Conservation (phyloP, 2,329 filamentous ascomycete genomes). For the Fusarium circinatum region DNA sequence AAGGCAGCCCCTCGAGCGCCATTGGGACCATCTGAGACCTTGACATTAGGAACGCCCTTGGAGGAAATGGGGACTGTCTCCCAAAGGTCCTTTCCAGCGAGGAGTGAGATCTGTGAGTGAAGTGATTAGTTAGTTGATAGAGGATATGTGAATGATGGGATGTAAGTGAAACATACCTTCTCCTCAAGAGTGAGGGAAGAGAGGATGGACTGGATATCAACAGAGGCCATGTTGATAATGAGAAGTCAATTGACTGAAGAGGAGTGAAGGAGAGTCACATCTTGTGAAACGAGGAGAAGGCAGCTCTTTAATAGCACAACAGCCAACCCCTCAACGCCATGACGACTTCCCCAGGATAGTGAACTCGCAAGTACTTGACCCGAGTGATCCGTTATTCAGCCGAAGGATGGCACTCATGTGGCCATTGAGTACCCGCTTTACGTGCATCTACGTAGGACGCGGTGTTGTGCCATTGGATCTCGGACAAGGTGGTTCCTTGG, state of each 20-base stretch:
- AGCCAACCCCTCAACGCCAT: constrained; percentile 18
- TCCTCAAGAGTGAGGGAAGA: constrained; percentile 47
- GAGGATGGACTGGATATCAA: constrained; percentile 43
- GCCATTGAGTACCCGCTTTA: constrained; percentile 35
- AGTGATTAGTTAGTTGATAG: not conserved
- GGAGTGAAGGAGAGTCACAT: constrained; percentile 14
- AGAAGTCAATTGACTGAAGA: constrained; percentile 11
- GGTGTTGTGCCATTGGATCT: constrained; percentile 37
- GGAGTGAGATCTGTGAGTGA: constrained; percentile 35
- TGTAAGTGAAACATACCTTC: constrained; percentile 37
- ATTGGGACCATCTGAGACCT: constrained; percentile 43
- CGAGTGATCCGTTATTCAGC: constrained; percentile 33
- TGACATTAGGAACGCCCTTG: constrained; percentile 41
- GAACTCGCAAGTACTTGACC: constrained; percentile 3
- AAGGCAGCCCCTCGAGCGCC: constrained; percentile 43
- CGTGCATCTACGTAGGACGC: constrained; percentile 19
- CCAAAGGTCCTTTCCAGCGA: constrained; percentile 43
- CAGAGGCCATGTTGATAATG: constrained; percentile 37
- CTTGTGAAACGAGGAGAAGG: constrained; percentile 17
- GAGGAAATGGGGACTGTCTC: constrained; percentile 40
- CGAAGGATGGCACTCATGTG: constrained; percentile 33
- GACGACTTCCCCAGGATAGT: constrained; percentile 3
- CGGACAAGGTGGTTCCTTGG: constrained; percentile 20
- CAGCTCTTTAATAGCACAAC: constrained; percentile 37
- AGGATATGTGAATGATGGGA: not conserved